Evolutionary conservation across 129 eudicot genomes (phyloP), one percentile per base, ranked within the genome.

Genomic region (Flaveria robusta): DNA sequence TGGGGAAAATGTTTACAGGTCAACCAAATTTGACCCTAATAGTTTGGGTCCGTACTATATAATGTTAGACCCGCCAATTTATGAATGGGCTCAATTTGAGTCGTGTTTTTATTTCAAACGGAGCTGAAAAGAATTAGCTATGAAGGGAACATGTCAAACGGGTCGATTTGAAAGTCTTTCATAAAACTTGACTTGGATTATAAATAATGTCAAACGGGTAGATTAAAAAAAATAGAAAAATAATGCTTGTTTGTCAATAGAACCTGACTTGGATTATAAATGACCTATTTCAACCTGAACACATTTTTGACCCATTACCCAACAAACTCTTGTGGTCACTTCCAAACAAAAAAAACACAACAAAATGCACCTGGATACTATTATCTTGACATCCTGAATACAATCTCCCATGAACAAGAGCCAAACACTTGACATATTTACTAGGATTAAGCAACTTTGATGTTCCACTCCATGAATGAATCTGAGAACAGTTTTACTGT

Each of bases 331-430:
- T 15, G 13, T 9, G 8, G 66, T 31, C 45, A 63, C 3, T 0
- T 37, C 49, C 45, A 3, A 19, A 3, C 41, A 18, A 0, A 18
- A 59, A 74, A 52, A 27, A 13, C 20, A 59, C 7, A 9, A 39
- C 0, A 59, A 24, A 19, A 9, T 29, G 70, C 62, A 91, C 97
- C 93, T 91, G 95, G 76, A 91, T 88, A 86, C 97, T 91, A 55
- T 70, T 91, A 77, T 91, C 97, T 1, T 83, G 88, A 73, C 94
- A 91, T 66, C 97, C 97, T 16, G 92, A 86, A 72, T 91, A 91
- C 70, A 91, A 74, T 79, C 90, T 85, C 46, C 94, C 95, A 0
- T 91, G 86, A 24, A 86, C 90, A 24, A 91, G 90, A 63, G 92
- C 86, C 87, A 91, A 76, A 78, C 88, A 83, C 83, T 88, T 91